Evolutionary conservation across 2,329 filamentous ascomycete species (phyloP), one percentile per base, ranked within the genome.

Genomic region (Botrytis porri): DNA sequence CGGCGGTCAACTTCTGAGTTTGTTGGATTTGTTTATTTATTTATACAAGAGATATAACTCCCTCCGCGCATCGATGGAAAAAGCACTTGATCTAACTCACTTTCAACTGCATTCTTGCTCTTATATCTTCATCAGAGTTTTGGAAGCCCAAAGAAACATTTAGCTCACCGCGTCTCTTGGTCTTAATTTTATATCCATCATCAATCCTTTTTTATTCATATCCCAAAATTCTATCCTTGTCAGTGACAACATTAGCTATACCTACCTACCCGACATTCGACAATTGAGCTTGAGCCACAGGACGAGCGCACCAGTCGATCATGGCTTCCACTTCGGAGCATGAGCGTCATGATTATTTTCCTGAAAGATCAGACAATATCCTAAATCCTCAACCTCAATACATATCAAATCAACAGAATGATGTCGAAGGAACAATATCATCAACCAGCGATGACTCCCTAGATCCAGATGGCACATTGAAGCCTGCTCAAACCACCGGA

Each of bases 401-500:
- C 7, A 4, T 14, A 43, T 14, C 59, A n/a, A 4, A 71, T 35
- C 8, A 29, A 4, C n/a, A 57, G 12, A 25, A 71, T 20, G 60
- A 65, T 10, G n/a, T 32, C 9, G 61, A 41, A 35, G n/a, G 39
- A 57, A 0, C 69, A 65, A 22, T 18, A 18, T 12, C 60, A 20
- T 45, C 43, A 5, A 60, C 41, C 41, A 48, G 54, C 12, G 64
- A 69, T 45, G 76, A 70, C 60, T 76, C 76, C 1, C 73, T 73
- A 12, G 73, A 76, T 61, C 75, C 72, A 4, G 41, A 73, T 20
- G 16, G 57, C 2, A 37, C 66, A 14, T 66, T 77, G 22, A 20
- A 72, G 29, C 62, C 75, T 48, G 73, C 64, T 14, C 48, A 72
- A 29, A 78, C 75, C 1, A 76, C 63, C 25, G 74, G 71, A 61